Evolutionary conservation across 306 rosid species (phyloP), one percentile per base, ranked within the genome.

Genomic region (Vicia faba): DNA sequence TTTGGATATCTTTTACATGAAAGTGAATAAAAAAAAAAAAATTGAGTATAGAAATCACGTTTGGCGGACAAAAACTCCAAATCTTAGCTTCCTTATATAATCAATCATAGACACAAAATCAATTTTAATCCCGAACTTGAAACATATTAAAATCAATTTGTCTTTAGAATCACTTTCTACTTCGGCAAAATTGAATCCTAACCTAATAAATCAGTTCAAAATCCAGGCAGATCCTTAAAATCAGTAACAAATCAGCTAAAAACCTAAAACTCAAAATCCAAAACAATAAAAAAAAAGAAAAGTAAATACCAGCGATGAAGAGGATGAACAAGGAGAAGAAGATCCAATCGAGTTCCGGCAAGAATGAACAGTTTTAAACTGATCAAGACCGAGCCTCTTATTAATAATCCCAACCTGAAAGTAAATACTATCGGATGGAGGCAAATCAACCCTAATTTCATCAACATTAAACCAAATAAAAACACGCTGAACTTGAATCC

Each of bases 361-460:
- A 51, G 93, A 78, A 51, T 18, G 92, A 46, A 92, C 82, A 7
- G 80, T 80, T 73, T 79, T 70, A 75, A 95, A 95, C 83, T 95
- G 97, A 57, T 81, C 83, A 36, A 91, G 23, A 48, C 71, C 82
- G 7, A 95, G 97, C 80, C 77, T 86, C 89, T 90, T 95, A 75
- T 95, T 95, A 54, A 90, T 81, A 50, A 90, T 48, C 1, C 97
- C 99, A 4, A 95, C 96, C 28, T 83, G 89, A 69, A 95, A 91
- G 75, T 95, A 95, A 49, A 95, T 95, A 9, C 56, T 77, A 33
- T 75, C 71, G 0, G 97, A 82, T 3, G 99, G 95, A 10, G 99
- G 97, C 84, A 91, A 86, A 88, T 88, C 99, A 66, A 95, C 96
- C 57, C 81, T 77, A 85, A 95, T 95, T 88, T 95, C 92, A n/a